phyloP scores from a whole-genome alignment of 192 early-diverging fungal species.

The Spizellomyces punctatus region DNA sequence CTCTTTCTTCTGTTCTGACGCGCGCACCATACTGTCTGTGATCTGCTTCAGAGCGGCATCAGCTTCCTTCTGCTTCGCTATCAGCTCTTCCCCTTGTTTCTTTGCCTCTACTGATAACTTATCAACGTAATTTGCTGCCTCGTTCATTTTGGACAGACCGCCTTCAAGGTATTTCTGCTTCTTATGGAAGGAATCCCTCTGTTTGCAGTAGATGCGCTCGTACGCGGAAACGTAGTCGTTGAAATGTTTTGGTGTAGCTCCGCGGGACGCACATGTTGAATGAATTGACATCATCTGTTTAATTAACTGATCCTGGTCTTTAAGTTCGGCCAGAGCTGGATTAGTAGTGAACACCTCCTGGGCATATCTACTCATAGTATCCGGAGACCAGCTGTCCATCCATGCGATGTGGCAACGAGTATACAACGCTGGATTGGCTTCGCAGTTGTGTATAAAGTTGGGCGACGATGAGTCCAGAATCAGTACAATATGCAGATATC shows the following conservation, averaged over 20 bases:
- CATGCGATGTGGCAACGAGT: conserved; percentile 56
- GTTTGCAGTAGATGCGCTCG: conserved; percentile 41
- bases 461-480: conserved; percentile 47
- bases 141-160: conserved; percentile 58
- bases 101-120: conserved; percentile 54
- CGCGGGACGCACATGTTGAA: conserved; percentile 11
- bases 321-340: conserved; percentile 18
- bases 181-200: conserved; percentile 34
- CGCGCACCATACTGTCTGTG: conserved; percentile 63
- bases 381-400: conserved; percentile 49
- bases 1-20: conserved; percentile 63
- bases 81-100: conserved; percentile 48
- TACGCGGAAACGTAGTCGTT: conserved; percentile 46
- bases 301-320: conserved; percentile 35
- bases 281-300: conserved; percentile 43
- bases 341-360: conserved; percentile 26
- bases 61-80: conserved; percentile 58
- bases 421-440: conserved; percentile 62
- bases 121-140: conserved; percentile 60
- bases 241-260: conserved; percentile 48
- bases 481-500: conserved; percentile 56
- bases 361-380: conserved; percentile 48
- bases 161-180: conserved; percentile 54
- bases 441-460: conserved; percentile 44
- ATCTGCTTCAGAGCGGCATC: conserved; percentile 62